Evolutionary conservation across 2,329 filamentous ascomycete genomes (phyloP), one percentile per base, ranked within the genome.

Genomic region (Fonsecaea pedrosoi): DNA sequence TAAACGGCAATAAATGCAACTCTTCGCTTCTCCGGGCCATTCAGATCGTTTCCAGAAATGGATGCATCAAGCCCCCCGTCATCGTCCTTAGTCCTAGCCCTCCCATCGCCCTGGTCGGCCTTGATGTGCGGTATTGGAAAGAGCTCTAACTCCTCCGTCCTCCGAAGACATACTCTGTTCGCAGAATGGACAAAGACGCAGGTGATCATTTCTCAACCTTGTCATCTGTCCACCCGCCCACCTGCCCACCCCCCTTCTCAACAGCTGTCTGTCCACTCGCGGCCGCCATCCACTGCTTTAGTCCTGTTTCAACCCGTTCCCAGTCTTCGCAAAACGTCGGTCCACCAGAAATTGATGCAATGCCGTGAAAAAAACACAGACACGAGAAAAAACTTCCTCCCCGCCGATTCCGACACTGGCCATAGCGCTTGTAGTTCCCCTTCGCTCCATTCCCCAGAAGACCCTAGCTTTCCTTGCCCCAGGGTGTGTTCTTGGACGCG

Each of bases 181-280:
- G 25, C 25, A 25, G 25, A 3, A 25, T 25, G 25, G 25, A 25
- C 25, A 25, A 25, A 50, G 8, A 25, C 45, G 45, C 45, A 50
- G 57, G 15, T 61, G 59, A 61, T 61, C 59, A 64, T n/a, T 32
- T 18, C 35, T 42, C 32, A 38, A 58, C 15, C 53, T 58, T 53
- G 61, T 57, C 61, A 64, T 64, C 60, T 55, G 35, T 34, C 61
- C 61, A 54, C 40, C 18, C 12, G 9, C 18, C 45, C 61, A 35
- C 25, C 21, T 32, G 6, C 21, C 40, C 18, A 38, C 25, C 54
- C 25, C 59, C 40, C 38, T 58, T 54, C 61, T 42, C 40, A 45
- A 18, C 45, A 25, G 34, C 35, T 34, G 37, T 64, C 61, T 64
- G 54, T 64, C 62, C 62, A 60, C 54, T 60, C 62, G 45, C 42